Percentiles rank a stretch among this genome's conserved stretches.
Conservation (phyloP, 371 early-diverging fungal species). For the Actinomortierella ambigua region DNA sequence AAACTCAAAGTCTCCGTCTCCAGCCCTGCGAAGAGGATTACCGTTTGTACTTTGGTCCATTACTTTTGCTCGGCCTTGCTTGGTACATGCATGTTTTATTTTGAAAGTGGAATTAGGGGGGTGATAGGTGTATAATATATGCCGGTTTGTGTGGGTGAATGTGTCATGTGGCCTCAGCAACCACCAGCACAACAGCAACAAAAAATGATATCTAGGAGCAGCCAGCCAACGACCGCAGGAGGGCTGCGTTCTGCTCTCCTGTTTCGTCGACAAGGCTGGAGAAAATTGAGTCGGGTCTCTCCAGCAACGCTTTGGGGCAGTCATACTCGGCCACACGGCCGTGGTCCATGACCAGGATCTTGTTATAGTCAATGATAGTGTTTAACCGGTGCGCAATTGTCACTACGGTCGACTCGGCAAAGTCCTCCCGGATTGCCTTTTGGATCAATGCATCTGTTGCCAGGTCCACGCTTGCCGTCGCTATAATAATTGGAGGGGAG, state of each 20-base stretch:
- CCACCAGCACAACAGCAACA: no score
- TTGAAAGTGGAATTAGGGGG: no score
- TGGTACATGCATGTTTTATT: no score
- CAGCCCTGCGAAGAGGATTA: no score
- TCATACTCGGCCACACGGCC: slow-evolving; percentile 77
- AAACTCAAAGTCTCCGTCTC: no score
- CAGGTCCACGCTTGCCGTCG: slow-evolving; percentile 81
- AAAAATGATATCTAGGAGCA: background rate
- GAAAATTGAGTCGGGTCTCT: slow-evolving; percentile 54
- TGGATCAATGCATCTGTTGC: slow-evolving; percentile 80
- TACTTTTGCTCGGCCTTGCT: no score
- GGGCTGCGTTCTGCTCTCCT: slow-evolving; percentile 36
- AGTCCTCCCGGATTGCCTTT: slow-evolving; percentile 79
- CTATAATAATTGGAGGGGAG: slow-evolving; percentile 29
- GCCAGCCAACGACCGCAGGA: slow-evolving; percentile 4
- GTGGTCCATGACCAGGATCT: slow-evolving; percentile 69
- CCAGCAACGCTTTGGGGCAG: slow-evolving; percentile 56
- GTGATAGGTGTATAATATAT: no score
- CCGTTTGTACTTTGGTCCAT: no score
- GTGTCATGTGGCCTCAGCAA: no score
- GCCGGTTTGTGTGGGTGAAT: no score
- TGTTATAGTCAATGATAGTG: slow-evolving; percentile 89
- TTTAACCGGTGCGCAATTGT: slow-evolving; percentile 83
- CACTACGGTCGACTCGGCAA: slow-evolving; percentile 64
- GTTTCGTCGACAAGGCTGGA: slow-evolving; percentile 61